Conservation (phyloP, 169 alveolate species). For the Amoebophrya sp. region DNA sequence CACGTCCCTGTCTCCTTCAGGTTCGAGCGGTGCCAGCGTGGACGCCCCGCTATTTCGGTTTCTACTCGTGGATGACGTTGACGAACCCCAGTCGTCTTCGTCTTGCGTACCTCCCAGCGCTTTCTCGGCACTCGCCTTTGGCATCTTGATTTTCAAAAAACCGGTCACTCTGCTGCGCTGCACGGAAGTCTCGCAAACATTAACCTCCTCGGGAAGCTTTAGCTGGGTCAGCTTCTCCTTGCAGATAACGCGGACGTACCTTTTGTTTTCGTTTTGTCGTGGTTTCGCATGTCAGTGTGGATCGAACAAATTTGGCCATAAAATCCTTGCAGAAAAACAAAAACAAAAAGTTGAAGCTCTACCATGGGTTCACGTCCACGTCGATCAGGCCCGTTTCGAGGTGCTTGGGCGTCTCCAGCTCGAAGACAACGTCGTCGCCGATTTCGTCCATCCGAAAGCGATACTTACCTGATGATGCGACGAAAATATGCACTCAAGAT, state of each 20-base stretch:
- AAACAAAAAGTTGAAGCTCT: no score
- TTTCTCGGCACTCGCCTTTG: neutral
- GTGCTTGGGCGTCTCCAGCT: neutral
- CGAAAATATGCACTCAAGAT: neutral
- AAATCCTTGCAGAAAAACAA: no score
- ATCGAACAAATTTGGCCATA: no score
- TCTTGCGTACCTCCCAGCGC: no score
- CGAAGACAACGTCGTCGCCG: neutral
- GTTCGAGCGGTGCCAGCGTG: no score
- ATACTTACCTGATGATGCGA: neutral
- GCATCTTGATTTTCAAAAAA: neutral
- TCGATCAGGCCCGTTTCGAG: neutral
- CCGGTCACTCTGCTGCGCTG: neutral
- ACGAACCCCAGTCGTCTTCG: no score
- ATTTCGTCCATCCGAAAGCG: neutral
- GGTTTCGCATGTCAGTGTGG: no score
- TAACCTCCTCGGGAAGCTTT: neutral
- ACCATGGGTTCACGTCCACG: constrained; percentile 6
- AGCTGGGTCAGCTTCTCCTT: neutral
- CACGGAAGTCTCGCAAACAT: neutral
- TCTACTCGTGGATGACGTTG: no score
- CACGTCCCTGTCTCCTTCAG: no score
- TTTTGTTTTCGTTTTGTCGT: neutral
- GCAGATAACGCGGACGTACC: neutral
- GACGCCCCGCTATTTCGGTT: no score